A percentile compares a stretch with the other conserved stretches of the same genome.
phyloP scores from a whole-genome alignment of 257 asterid genomes.

The Penstemon newberryi region DNA sequence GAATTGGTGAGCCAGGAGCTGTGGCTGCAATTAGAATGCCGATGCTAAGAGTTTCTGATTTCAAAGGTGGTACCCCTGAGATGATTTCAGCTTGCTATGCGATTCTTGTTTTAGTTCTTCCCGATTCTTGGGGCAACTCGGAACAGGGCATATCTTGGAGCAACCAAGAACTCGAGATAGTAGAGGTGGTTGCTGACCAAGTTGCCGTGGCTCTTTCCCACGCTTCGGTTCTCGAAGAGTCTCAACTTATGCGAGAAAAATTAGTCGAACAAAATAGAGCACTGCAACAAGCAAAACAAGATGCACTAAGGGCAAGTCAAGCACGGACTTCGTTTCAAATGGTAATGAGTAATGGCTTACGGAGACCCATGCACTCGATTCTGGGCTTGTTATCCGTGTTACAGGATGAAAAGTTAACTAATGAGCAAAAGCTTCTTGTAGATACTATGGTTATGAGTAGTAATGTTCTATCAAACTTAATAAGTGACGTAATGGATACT shows the following conservation, averaged over 20 bases:
- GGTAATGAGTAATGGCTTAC: slow-evolving; percentile 81
- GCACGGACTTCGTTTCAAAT: slow-evolving; percentile 78
- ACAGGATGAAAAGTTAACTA: slow-evolving; percentile 64
- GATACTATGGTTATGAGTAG: slow-evolving; percentile 75
- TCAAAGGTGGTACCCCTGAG: slow-evolving; percentile 89
- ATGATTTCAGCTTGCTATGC: slow-evolving; percentile 82
- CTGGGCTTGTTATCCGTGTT: slow-evolving; percentile 71
- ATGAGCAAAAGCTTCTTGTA: slow-evolving; percentile 65
- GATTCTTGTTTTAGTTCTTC: slow-evolving; percentile 82
- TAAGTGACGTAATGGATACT: slow-evolving; percentile 75
- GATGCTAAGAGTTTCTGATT: slow-evolving; percentile 79
- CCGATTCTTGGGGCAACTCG: slow-evolving; percentile 21
- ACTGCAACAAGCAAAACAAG: slow-evolving; percentile 72
- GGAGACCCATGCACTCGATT: slow-evolving; percentile 93
- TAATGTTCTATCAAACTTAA: slow-evolving; percentile 68
- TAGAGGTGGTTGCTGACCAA: slow-evolving; percentile 85
- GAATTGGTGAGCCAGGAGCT: slow-evolving; percentile 54
- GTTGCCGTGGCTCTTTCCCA: slow-evolving; percentile 96
- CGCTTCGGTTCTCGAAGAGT: slow-evolving; percentile 92
- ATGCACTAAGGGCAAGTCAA: slow-evolving; percentile 81
- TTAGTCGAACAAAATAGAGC: slow-evolving; percentile 79
- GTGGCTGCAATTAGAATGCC: slow-evolving; percentile 97
- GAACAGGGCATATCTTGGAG: slow-evolving; percentile 68
- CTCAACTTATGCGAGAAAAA: slow-evolving; percentile 73
- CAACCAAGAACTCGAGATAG: slow-evolving; percentile 72